Base-by-base conservation (phyloP, 257 asterid species). In the Lithospermum erythrorhizon region DNA sequence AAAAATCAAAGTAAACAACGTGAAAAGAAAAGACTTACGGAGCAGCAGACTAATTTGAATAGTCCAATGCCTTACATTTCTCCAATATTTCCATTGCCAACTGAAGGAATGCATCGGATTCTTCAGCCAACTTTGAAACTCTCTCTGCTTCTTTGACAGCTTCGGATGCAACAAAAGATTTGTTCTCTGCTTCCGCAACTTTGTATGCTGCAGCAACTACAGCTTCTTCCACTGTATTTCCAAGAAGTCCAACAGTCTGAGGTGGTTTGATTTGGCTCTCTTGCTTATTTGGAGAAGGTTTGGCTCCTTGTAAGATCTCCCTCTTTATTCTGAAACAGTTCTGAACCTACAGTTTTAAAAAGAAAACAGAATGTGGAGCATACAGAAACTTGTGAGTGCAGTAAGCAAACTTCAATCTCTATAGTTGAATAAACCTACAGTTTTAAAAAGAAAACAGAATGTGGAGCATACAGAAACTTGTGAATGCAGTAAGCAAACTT, bases 151-250 rank as follows among this genome's bases (percentile, higher is more conserved):
- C 97, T 70, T 73, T 87, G 37, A 78, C 81, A 18, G 96, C 72
- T 65, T 85, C 97, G 15, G 91, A 87, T 48, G 95, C 87, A 57
- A 83, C 86, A 69, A 76, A 77, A 21, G 94, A 75, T 73, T 83
- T 90, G 77, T 77, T 82, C 68, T 90, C 97, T 30, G 96, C 90
- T 68, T 90, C 96, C 29, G 94, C 87, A 49, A 85, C 49, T 72
- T 61, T 77, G 65, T 69, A 56, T 51, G 95, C 94, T 64, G 95
- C 84, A 30, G 72, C 58, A 5, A 53, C 53, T 30, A 89, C 68
- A 20, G 91, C 94, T 65, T 80, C 85, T 68, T 83, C 91, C 2
- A 78, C 62, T 18, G 95, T 81, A 61, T 79, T 81, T 18, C 78
- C 94, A n/a, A 76, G 74, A 67, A 72, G 72, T 63, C 76, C 80